phyloP scores from a whole-genome alignment of 306 rosid genomes.

The Cucurbita moschata region DNA sequence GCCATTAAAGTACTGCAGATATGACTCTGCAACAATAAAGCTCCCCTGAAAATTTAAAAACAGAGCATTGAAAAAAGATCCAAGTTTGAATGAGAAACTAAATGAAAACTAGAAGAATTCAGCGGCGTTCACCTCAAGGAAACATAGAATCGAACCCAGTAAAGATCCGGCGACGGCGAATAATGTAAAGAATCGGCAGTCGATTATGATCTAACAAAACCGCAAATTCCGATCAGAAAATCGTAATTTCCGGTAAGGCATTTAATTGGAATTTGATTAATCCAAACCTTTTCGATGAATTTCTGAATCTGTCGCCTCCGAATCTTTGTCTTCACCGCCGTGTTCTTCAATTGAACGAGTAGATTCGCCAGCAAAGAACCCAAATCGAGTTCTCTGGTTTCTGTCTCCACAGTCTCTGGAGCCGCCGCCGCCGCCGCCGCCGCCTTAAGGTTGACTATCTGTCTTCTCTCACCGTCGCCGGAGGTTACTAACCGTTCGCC shows the following conservation, averaged over 20 bases:
- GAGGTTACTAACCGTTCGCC: neutral
- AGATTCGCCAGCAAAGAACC: conserved; percentile 9
- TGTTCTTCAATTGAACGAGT: conserved; percentile 5
- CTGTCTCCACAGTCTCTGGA: neutral
- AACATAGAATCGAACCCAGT: conserved; percentile 36
- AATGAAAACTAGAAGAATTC: neutral
- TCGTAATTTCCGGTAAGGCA: neutral
- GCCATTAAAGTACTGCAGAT: conserved; percentile 25
- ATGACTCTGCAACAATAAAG: conserved; percentile 21
- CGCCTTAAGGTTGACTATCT: conserved; percentile 7
- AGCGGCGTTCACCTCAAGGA: conserved; percentile 21
- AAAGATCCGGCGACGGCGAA: conserved; percentile 38
- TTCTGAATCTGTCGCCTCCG: conserved; percentile 20
- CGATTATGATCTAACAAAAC: conserved; percentile 22
- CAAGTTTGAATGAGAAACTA: neutral
- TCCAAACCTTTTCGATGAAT: conserved; percentile 30
- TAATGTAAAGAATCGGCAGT: conserved; percentile 38
- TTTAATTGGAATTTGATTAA: neutral
- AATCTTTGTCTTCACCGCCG: neutral
- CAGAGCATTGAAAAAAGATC: neutral
- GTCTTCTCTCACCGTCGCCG: neutral
- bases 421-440: neutral
- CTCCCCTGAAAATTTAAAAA: conserved; percentile 28
- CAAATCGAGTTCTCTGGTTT: conserved; percentile 6
- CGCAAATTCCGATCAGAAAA: neutral